These are phyloP conservation scores for Tricholoma furcatifolium DNA, from an alignment of 768 basidiomycete genomes.

Conservation along the genomic window DNA sequence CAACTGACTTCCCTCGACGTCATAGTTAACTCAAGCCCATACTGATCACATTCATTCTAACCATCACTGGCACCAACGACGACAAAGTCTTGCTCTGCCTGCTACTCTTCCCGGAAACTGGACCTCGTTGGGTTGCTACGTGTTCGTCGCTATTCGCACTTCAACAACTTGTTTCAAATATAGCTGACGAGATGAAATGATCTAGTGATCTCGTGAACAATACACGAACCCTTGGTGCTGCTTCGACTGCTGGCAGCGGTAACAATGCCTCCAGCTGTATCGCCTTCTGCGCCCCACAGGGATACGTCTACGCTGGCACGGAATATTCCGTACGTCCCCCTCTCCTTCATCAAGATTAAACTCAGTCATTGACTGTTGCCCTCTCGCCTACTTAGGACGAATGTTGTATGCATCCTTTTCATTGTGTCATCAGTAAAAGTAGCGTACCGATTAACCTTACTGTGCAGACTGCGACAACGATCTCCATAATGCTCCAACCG, in stretches of 20 bases:
- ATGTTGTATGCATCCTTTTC: slow-evolving; percentile 46
- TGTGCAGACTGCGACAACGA: slow-evolving; percentile 61
- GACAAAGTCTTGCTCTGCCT: slow-evolving; percentile 30
- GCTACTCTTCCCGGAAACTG: slow-evolving; percentile 50
- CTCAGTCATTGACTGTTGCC: background rate
- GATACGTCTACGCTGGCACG: slow-evolving; percentile 65
- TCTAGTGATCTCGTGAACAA: slow-evolving; percentile 50
- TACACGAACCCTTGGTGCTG: slow-evolving; percentile 56
- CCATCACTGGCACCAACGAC: slow-evolving; percentile 33
- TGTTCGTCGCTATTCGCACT: slow-evolving; percentile 35
- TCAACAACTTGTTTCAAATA: background rate
- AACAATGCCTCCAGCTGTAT: slow-evolving; percentile 65
- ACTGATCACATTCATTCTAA: slow-evolving; percentile 26
- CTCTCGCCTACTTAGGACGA: slow-evolving; percentile 31
- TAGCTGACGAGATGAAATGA: slow-evolving; percentile 1
- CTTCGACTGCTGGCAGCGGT: slow-evolving; percentile 40
- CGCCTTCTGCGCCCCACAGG: slow-evolving; percentile 41
- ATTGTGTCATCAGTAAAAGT: slow-evolving; percentile 7
- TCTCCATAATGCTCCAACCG: slow-evolving; percentile 44
- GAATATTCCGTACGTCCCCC: slow-evolving; percentile 45
- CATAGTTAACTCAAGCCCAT: slow-evolving; percentile 24
- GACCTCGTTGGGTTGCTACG: slow-evolving; percentile 61
- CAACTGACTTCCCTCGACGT: slow-evolving; percentile 1
- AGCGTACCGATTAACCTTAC: slow-evolving; percentile 2
- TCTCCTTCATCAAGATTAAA: background rate